Conservation (phyloP, 140 eudicot genomes). For the Cichorium intybus region DNA sequence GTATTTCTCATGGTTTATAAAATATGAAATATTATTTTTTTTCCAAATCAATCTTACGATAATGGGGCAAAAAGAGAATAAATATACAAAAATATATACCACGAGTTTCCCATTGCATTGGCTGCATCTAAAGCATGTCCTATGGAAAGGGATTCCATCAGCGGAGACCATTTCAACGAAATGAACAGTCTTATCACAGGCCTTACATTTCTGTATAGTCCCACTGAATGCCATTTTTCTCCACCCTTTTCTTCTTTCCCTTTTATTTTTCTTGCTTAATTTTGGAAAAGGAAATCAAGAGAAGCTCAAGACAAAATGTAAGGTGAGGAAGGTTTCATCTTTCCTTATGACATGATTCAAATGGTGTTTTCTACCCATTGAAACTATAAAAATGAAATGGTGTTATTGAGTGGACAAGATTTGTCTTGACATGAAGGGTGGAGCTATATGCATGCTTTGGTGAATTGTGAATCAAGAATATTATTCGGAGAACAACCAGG, state of each 20-base stretch:
- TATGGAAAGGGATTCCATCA: conserved; percentile 77
- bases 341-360: background rate
- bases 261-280: background rate
- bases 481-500: conserved; percentile 24
- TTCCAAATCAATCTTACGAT: too few relatives aligned
- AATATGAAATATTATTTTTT: background rate
- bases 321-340: background rate
- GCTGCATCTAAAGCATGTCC: conserved; percentile 69
- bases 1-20: background rate
- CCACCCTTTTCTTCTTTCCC: background rate
- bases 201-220: conserved; percentile 73
- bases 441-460: conserved; percentile 30
- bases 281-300: background rate
- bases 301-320: background rate
- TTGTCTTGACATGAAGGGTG: conserved; percentile 28
- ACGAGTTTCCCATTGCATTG: conserved; percentile 67
- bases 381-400: background rate
- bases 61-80: background rate
- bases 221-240: conserved; percentile 59
- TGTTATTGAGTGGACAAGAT: conserved; percentile 17
- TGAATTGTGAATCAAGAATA: conserved; percentile 22
- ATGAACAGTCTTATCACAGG: conserved; percentile 75
- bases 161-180: conserved; percentile 74
- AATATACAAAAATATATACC: conserved; percentile 34
- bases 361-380: background rate